A percentile compares a stretch with the other conserved stretches of the same genome.
phyloP scores from a whole-genome alignment of 768 basidiomycete genomes.

The Phanerochaete sordida region DNA sequence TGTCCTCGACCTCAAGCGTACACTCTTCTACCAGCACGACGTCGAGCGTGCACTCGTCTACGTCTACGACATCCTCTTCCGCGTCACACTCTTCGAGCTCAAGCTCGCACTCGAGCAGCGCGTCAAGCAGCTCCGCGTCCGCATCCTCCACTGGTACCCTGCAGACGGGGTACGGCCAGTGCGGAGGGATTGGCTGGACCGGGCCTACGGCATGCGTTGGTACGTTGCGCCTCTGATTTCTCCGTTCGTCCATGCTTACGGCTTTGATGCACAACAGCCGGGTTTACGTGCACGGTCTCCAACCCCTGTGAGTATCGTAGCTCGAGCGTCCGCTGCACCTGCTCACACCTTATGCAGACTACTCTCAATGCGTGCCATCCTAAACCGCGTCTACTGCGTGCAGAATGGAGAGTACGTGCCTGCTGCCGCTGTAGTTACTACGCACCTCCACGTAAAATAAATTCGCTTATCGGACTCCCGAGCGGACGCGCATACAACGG shows the following conservation, averaged over 20 bases:
- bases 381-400: not conserved
- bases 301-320: constrained; percentile 2
- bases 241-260: not conserved
- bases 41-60: not conserved
- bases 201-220: constrained; percentile 2
- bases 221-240: not conserved
- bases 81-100: not conserved
- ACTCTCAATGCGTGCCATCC: constrained; percentile 3
- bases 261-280: not conserved
- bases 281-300: not conserved
- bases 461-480: not conserved
- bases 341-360: not conserved
- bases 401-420: not conserved
- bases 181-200: constrained; percentile 5
- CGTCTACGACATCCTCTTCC: not conserved
- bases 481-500: not conserved
- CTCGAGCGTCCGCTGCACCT: not conserved
- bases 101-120: not conserved
- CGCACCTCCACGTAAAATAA: not conserved
- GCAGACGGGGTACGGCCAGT: constrained; percentile 1
- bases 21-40: not conserved
- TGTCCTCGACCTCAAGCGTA: not conserved
- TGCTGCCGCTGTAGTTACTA: not conserved
- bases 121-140: not conserved
- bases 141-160: not conserved